Conservation (phyloP, 1,284 basidiomycete genomes). For the Phenoliferia sp. region DNA sequence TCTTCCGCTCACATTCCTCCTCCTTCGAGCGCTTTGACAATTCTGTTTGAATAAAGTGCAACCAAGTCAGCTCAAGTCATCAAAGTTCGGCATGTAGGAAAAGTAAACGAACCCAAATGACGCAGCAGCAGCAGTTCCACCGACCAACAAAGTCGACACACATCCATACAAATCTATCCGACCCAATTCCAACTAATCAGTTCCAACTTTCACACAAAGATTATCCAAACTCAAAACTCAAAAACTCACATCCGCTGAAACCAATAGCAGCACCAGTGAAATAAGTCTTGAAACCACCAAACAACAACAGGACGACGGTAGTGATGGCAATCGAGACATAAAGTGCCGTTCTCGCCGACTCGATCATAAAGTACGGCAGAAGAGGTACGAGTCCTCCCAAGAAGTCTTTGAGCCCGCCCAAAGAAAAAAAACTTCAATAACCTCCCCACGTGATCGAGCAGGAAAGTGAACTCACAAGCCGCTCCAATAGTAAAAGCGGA, state of each 20-base stretch:
- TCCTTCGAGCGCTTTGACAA: constrained; percentile 69
- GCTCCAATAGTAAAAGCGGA: constrained; percentile 90
- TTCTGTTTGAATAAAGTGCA: constrained; percentile 39
- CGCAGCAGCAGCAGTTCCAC: constrained; percentile 80
- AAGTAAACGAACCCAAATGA: constrained; percentile 55
- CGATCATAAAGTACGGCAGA: constrained; percentile 83
- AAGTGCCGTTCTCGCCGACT: constrained; percentile 46
- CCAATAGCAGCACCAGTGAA: constrained; percentile 70
- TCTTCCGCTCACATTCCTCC: constrained; percentile 1
- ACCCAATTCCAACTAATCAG: constrained; percentile 42
- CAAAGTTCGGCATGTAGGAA: no score
- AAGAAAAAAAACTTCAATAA: background rate
- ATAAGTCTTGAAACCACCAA: constrained; percentile 80
- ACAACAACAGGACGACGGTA: constrained; percentile 69
- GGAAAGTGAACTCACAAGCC: constrained; percentile 16
- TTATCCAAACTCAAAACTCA: no score
- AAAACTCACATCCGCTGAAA: constrained; percentile 57
- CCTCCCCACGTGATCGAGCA: background rate
- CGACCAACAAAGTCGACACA: constrained; percentile 79
- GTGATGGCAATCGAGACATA: constrained; percentile 54
- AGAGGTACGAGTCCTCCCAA: constrained; percentile 52
- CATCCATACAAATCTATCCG: constrained; percentile 76
- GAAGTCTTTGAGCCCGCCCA: no score
- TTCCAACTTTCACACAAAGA: background rate
- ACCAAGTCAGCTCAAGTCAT: background rate